These are phyloP conservation scores for Trebouxia gelatinosa DNA, from an alignment of 163 green algal species.

Conservation along the genomic window DNA sequence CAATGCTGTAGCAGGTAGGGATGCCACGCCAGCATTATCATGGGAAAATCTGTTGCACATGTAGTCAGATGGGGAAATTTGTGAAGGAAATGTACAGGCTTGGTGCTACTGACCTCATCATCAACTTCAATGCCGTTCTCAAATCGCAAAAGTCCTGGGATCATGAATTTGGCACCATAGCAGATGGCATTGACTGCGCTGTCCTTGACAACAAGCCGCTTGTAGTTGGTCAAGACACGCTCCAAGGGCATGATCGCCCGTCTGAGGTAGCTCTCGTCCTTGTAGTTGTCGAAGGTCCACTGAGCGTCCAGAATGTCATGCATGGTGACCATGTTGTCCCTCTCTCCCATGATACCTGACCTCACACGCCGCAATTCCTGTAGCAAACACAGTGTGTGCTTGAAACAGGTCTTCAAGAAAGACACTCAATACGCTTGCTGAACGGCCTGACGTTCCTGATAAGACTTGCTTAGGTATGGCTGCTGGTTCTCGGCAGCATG, in stretches of 20 bases:
- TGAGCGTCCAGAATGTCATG: slow-evolving; percentile 97
- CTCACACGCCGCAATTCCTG: slow-evolving; percentile 95
- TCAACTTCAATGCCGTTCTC: slow-evolving; percentile 87
- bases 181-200: slow-evolving; percentile 96
- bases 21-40: too few relatives aligned
- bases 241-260: slow-evolving; percentile 93
- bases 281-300: slow-evolving; percentile 91
- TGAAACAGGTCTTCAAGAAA: neutral
- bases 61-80: neutral
- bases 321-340: slow-evolving; percentile 99
- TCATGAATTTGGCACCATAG: slow-evolving; percentile 99
- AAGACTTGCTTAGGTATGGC: too few relatives aligned
- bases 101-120: slow-evolving; percentile 70
- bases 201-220: slow-evolving; percentile 98
- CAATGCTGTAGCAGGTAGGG: too few relatives aligned
- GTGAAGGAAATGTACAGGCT: neutral
- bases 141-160: slow-evolving; percentile 92
- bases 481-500: too few relatives aligned
- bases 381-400: slow-evolving; percentile 23
- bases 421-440: too few relatives aligned
- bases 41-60: neutral
- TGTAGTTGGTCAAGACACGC: slow-evolving; percentile 93
- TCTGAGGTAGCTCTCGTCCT: slow-evolving; percentile 76
- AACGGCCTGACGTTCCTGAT: too few relatives aligned
- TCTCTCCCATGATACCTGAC: slow-evolving; percentile 92